Conservation (phyloP, 495 filamentous ascomycete species). For the Sphaerosporella brunnea region DNA sequence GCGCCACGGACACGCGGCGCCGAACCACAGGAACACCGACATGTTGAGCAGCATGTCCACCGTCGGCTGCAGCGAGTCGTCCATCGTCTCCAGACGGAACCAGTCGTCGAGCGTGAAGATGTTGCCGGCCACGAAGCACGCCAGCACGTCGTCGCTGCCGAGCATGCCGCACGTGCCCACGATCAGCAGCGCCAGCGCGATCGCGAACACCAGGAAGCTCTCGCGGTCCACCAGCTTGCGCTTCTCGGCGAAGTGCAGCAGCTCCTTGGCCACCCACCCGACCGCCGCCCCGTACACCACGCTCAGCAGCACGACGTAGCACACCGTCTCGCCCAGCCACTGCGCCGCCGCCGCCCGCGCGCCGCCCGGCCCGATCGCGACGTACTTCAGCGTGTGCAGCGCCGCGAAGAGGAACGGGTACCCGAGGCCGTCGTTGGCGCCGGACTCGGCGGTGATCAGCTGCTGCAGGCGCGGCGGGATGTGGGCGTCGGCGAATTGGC, state of each 20-base stretch:
- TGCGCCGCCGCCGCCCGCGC: constrained; percentile 9
- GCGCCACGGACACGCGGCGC: constrained; percentile 70
- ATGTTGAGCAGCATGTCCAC: constrained; percentile 64
- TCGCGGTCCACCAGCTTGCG: constrained; percentile 72
- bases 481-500: constrained; percentile 81
- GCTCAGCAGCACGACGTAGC: constrained; percentile 65
- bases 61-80: constrained; percentile 79
- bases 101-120: constrained; percentile 84
- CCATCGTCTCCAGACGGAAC: constrained; percentile 75
- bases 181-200: constrained; percentile 66
- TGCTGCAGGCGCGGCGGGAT: constrained; percentile 64
- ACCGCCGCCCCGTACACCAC: constrained; percentile 57
- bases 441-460: constrained; percentile 79
- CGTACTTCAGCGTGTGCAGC: constrained; percentile 67
- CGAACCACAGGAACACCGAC: constrained; percentile 80
- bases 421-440: constrained; percentile 84
- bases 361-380: constrained; percentile 36
- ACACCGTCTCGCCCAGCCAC: constrained; percentile 82
- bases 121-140: constrained; percentile 73
- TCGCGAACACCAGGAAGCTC: constrained; percentile 78
- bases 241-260: constrained; percentile 70
- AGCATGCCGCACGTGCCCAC: constrained; percentile 75
- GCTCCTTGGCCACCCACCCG: constrained; percentile 63
- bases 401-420: constrained; percentile 81
- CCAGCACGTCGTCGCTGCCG: constrained; percentile 79